Evolutionary conservation across 2,329 filamentous ascomycete genomes (phyloP).

Genomic region (Sporothrix pseudoabietina): DNA sequence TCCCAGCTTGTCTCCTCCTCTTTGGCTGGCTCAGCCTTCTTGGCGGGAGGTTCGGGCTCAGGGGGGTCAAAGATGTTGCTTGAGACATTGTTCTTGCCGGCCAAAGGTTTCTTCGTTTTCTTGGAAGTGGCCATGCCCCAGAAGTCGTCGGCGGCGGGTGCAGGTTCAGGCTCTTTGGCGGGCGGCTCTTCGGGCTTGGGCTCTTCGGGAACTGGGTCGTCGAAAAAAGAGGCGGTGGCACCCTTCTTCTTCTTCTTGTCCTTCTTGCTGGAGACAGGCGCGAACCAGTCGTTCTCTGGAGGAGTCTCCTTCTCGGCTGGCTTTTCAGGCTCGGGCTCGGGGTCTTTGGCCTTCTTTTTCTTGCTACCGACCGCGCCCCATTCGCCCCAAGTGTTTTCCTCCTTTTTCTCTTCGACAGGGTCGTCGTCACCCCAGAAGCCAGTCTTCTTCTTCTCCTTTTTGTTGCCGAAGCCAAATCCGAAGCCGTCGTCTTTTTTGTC

Average conservation of each 20-base stretch:
- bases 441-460: slow-evolving; percentile 50
- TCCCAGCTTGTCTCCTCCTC: slow-evolving; percentile 44
- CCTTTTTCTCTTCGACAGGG: slow-evolving; percentile 42
- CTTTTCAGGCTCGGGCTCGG: slow-evolving; percentile 32
- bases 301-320: slow-evolving; percentile 34
- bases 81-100: slow-evolving; percentile 41
- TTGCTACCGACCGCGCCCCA: slow-evolving; percentile 47
- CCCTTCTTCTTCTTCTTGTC: slow-evolving; percentile 51
- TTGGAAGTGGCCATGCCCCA: slow-evolving; percentile 45
- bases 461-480: slow-evolving; percentile 43
- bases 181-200: slow-evolving; percentile 19
- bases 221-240: slow-evolving; percentile 28
- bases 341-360: slow-evolving; percentile 48
- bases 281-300: slow-evolving; percentile 41
- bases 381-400: slow-evolving; percentile 38
- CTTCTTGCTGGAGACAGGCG: slow-evolving; percentile 43
- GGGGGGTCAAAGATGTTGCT: slow-evolving; percentile 31
- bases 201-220: slow-evolving; percentile 34
- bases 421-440: slow-evolving; percentile 44
- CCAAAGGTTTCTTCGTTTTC: slow-evolving; percentile 45
- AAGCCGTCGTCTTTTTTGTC: slow-evolving; percentile 42
- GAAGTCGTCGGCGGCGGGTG: slow-evolving; percentile 31
- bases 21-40: slow-evolving; percentile 32
- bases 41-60: slow-evolving; percentile 29
- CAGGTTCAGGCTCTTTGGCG: slow-evolving; percentile 35